Conservation (phyloP, 2,329 filamentous ascomycete genomes). For the Arthroderma sp. region DNA sequence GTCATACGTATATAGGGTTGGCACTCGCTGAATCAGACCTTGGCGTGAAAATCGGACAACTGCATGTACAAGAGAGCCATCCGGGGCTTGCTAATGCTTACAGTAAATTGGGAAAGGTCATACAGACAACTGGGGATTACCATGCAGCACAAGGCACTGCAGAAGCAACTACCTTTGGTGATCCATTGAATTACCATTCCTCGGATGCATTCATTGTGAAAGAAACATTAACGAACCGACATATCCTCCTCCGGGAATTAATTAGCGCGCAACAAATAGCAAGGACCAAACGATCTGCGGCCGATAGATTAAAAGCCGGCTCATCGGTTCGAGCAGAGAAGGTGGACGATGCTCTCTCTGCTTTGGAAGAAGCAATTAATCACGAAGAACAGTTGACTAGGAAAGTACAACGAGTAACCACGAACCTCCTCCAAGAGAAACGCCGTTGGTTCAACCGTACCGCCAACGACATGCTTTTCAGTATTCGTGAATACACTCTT, state of each 20-base stretch:
- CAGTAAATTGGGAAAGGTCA: conserved; percentile 82
- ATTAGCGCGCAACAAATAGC: conserved; percentile 79
- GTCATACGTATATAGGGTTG: conserved; percentile 46
- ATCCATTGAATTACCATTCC: conserved; percentile 88
- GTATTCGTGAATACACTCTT: conserved; percentile 81
- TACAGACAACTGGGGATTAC: conserved; percentile 87
- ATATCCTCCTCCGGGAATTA: conserved; percentile 88
- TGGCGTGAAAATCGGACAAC: conserved; percentile 72
- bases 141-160: conserved; percentile 94
- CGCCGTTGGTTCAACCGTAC: conserved; percentile 84
- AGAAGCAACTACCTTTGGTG: conserved; percentile 86
- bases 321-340: conserved; percentile 85
- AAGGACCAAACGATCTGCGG: conserved; percentile 67
- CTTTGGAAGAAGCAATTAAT: conserved; percentile 73
- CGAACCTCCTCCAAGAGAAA: conserved; percentile 77
- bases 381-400: conserved; percentile 69
- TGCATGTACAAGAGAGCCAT: conserved; percentile 85
- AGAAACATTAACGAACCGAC: conserved; percentile 91
- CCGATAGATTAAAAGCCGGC: conserved; percentile 75
- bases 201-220: conserved; percentile 96
- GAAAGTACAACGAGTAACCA: conserved; percentile 79
- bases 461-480: conserved; percentile 64
- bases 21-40: conserved; percentile 88
- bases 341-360: conserved; percentile 90
- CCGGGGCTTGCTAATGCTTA: conserved; percentile 78